phyloP scores from a whole-genome alignment of 108 stramenopile species.

The Cyclotella kingstonii region DNA sequence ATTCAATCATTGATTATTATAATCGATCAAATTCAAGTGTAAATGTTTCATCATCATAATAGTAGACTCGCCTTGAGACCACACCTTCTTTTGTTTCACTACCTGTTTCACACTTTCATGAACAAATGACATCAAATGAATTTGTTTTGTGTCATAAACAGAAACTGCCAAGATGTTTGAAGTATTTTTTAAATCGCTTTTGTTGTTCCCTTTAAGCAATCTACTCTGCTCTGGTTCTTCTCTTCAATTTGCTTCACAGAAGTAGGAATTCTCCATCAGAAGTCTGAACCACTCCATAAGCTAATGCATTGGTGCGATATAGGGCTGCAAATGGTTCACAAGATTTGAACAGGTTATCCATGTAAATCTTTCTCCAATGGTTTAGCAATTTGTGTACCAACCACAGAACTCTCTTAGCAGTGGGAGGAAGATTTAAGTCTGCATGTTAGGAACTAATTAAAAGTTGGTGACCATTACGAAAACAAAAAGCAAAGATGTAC shows the following conservation, averaged over 20 bases:
- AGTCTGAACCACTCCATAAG: background rate
- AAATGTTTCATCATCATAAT: background rate
- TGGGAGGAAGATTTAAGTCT: constrained; percentile 3
- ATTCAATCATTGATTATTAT: constrained; percentile 36
- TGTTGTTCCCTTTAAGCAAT: constrained; percentile 1
- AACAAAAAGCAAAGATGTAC: constrained; percentile 15
- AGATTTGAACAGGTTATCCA: constrained; percentile 19
- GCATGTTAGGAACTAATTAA: background rate
- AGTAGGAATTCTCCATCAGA: background rate
- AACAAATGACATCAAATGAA: constrained; percentile 25
- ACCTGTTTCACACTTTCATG: constrained; percentile 17
- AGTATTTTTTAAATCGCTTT: too few species aligned
- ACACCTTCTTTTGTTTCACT: constrained; percentile 21
- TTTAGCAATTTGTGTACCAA: constrained; percentile 2
- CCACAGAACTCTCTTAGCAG: constrained; percentile 8
- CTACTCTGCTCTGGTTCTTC: background rate
- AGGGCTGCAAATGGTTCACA: background rate
- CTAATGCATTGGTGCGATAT: background rate
- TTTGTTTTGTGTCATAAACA: too few species aligned
- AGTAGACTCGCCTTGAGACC: background rate
- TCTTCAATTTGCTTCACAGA: background rate
- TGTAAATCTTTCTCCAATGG: constrained; percentile 9
- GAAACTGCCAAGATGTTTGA: too few species aligned
- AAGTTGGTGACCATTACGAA: constrained; percentile 5
- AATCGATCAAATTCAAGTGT: constrained; percentile 17